Evolutionary conservation across 176 grass and related monocot genomes (phyloP).

Genomic region (bread wheat (Triticum aestivum)): IWGSC_CS_RefSeq_v2.1 NC_057798.1:494008399-494008898

Average conservation of each 20-base stretch:
- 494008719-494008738: constrained; percentile 81
- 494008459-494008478: constrained; percentile 91
- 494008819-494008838: constrained; percentile 88
- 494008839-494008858: constrained; percentile 98
- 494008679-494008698: constrained; percentile 98
- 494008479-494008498: constrained; percentile 97
- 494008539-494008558: constrained; percentile 51
- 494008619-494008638: constrained; percentile 91
- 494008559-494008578: constrained; percentile 99
- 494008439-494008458: constrained; percentile 99
- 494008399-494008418: constrained; percentile 87
- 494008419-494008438: constrained; percentile 98
- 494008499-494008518: constrained; percentile 83
- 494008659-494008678: constrained; percentile 99
- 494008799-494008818: constrained; percentile 95
- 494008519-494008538: constrained; percentile 71
- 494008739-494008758: constrained; percentile 97
- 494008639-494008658: constrained; percentile 88
- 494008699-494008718: constrained; percentile 98
- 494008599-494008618: constrained; percentile 92
- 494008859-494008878: constrained; percentile 98
- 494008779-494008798: constrained; percentile 94
- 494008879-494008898: constrained; percentile 98
- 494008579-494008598: constrained; percentile 90
- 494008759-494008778: constrained; percentile 82